Evolutionary conservation across 2,329 filamentous ascomycete species (phyloP), one percentile per base, ranked within the genome.

Genomic region (Cytospora piceicola): DNA sequence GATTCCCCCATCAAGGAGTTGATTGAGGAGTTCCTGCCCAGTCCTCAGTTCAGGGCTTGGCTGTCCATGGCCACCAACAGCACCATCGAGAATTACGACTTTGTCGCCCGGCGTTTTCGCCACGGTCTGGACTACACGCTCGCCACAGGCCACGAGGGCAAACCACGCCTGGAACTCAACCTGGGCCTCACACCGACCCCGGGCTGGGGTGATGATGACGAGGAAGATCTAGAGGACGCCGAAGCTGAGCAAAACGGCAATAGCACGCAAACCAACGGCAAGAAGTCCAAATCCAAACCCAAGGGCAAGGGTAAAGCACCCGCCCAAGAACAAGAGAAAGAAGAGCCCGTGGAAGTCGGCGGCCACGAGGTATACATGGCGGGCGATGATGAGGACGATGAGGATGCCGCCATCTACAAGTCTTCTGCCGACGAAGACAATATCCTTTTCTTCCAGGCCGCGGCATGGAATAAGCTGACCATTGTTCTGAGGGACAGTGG

Each of bases 281-380:
- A 71, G 22, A 77, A 81, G 65, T 72, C 68, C 29, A 74, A 77
- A 32, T 73, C 66, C 39, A 76, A 76, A 61, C 69, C 63, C 53
- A 77, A 77, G 30, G 67, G 61, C 54, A 79, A 76, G 53, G 71
- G 69, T 51, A 75, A 79, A 53, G 65, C 67, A 4, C n/a, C 22
- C 32, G 65, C 60, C 24, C 68, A 69, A 70, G 67, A 69, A 46
- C 69, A 75, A 11, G 74, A 73, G 58, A 64, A 68, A 59, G 34
- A 72, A 72, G 58, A 71, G 60, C 74, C 75, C 22, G 80, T 82
- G 24, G 86, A 90, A 61, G 87, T 91, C 1, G 91, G 91, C 63
- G 91, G 91, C 36, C 90, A 93, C 75, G 90, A 94, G 73, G 91
- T 97, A 66, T 97, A 97, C 83, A 97, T 97, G 93, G 94, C 93